A percentile compares a stretch with the other conserved stretches of the same genome.
These are phyloP conservation scores for Fragilariopsis cylindrus DNA, from an alignment of 108 stramenopile species.

Conservation along the genomic window DNA sequence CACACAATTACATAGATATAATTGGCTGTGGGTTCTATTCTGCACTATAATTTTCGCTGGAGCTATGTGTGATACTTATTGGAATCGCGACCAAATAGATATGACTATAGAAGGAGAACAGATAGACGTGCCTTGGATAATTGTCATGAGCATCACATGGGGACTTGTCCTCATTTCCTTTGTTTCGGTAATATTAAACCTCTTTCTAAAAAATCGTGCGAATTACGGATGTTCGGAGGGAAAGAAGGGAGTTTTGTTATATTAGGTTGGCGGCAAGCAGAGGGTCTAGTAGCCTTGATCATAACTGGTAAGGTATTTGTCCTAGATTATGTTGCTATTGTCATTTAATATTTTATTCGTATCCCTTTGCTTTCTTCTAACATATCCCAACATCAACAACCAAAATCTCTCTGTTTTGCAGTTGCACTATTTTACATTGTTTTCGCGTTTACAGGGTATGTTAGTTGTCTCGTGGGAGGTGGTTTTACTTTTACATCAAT, in stretches of 20 bases:
- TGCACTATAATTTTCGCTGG: slow-evolving; percentile 39
- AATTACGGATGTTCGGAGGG: slow-evolving; percentile 9
- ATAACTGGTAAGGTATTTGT: slow-evolving; percentile 11
- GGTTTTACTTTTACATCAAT: too few species aligned
- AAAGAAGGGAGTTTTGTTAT: slow-evolving; percentile 16
- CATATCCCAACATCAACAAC: too few species aligned
- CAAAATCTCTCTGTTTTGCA: slow-evolving; percentile 12
- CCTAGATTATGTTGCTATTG: not conserved
- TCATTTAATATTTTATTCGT: not conserved
- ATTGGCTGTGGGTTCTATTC: slow-evolving; percentile 46
- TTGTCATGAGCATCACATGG: slow-evolving; percentile 39
- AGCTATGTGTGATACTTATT: slow-evolving; percentile 37
- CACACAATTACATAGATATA: not conserved
- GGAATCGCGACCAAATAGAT: slow-evolving; percentile 37
- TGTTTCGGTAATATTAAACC: slow-evolving; percentile 35
- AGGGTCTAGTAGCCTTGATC: slow-evolving; percentile 26
- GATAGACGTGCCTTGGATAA: slow-evolving; percentile 30
- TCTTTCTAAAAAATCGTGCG: slow-evolving; percentile 17
- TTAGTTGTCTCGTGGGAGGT: too few species aligned
- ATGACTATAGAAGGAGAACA: slow-evolving; percentile 23
- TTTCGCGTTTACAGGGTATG: slow-evolving; percentile 36
- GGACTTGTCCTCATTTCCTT: slow-evolving; percentile 30
- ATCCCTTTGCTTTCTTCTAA: not conserved
- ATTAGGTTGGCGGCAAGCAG: slow-evolving; percentile 42
- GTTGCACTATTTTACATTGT: slow-evolving; percentile 38